phyloP scores from a whole-genome alignment of 306 rosid species.

The Mucuna pruriens region DNA sequence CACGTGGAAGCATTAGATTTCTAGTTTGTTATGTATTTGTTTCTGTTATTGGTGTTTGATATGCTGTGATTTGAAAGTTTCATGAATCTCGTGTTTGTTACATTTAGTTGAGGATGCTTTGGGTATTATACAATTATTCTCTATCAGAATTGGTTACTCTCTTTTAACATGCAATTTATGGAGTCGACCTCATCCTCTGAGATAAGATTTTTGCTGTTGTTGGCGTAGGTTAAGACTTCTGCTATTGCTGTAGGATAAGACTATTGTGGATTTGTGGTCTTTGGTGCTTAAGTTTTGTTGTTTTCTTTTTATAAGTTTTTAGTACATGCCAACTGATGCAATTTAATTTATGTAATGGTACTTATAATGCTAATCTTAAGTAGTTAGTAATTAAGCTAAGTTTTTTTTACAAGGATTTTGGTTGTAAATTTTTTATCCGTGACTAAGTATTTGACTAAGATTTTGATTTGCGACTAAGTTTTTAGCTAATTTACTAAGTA shows the following conservation, averaged over 20 bases:
- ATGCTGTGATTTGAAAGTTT: background rate
- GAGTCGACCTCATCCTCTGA: too few relatives aligned
- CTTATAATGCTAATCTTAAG: background rate
- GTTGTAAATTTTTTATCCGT: too few relatives aligned
- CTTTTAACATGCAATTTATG: too few relatives aligned
- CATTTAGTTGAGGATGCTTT: background rate
- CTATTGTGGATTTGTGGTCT: background rate
- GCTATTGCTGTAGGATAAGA: too few relatives aligned
- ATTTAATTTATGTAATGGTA: background rate
- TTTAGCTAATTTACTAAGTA: too few relatives aligned
- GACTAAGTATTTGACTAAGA: too few relatives aligned
- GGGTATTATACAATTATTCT: background rate
- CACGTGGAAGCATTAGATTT: background rate
- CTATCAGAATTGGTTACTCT: background rate
- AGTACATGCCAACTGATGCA: background rate
- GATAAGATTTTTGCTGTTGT: too few relatives aligned
- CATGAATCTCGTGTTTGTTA: background rate
- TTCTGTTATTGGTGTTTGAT: background rate
- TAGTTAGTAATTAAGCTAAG: background rate
- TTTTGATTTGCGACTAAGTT: too few relatives aligned
- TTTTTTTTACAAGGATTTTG: too few relatives aligned
- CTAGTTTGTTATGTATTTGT: background rate
- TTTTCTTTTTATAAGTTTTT: background rate
- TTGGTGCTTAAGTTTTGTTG: background rate
- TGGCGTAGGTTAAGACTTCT: too few relatives aligned